These are phyloP conservation scores for Dacryopinax spathularia DNA, from an alignment of 768 basidiomycete species.

Conservation along the genomic window DNA sequence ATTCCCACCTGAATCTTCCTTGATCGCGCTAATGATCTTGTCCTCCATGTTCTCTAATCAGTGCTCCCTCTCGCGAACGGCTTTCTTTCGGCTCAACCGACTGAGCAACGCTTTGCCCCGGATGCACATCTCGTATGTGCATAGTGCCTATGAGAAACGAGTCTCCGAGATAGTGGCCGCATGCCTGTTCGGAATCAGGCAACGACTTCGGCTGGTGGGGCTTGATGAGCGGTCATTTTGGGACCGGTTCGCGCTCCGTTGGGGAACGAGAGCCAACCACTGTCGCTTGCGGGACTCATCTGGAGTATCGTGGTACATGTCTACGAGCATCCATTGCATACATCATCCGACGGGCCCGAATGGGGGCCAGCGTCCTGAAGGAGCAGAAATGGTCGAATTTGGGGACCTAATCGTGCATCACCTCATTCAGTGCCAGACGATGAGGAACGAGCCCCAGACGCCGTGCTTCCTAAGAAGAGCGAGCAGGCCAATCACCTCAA, in stretches of 20 bases:
- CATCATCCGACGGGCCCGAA: constrained; percentile 1
- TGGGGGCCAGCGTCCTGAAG: constrained; percentile 31
- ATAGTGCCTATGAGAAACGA: constrained; percentile 32
- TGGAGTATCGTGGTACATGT: constrained; percentile 80
- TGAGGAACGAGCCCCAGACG: constrained; percentile 59
- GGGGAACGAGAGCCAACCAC: constrained; percentile 38
- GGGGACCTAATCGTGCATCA: constrained; percentile 78
- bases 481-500: constrained; percentile 89
- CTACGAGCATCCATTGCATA: constrained; percentile 55
- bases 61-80: constrained; percentile 94
- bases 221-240: constrained; percentile 10
- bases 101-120: constrained; percentile 54
- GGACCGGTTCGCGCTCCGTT: constrained; percentile 14
- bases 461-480: constrained; percentile 71
- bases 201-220: constrained; percentile 1
- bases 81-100: constrained; percentile 70
- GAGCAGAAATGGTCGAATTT: constrained; percentile 81
- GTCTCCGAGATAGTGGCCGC: background rate
- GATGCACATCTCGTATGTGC: constrained; percentile 88
- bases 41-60: constrained; percentile 88
- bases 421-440: constrained; percentile 88
- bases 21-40: constrained; percentile 73
- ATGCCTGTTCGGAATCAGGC: background rate
- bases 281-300: constrained; percentile 69
- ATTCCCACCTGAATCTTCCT: constrained; percentile 67